Evolutionary conservation across 2,329 filamentous ascomycete species (phyloP), one percentile per base, ranked within the genome.

Genomic region (Chaetomiaceae sp.): DNA sequence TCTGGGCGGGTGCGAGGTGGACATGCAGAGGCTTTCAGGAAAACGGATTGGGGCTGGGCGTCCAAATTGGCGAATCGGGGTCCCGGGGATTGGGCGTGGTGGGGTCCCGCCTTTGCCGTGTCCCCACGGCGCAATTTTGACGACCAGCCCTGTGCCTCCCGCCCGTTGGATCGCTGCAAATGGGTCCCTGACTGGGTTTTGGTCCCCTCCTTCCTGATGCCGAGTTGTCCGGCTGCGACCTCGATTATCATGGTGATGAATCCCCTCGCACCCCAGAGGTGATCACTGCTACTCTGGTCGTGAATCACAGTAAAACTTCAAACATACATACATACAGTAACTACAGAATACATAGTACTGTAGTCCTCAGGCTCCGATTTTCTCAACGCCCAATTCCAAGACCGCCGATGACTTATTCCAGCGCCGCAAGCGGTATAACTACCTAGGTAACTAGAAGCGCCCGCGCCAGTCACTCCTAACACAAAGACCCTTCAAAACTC

Each of bases 31-130:
- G 47, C 41, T 51, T 51, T 51, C 47, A 48, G 29, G 46, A 29
- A 50, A 46, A 51, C 34, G 34, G 47, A 21, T n/a, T 23, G 36
- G 21, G 37, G n/a, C 36, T 20, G 43, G 18, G 37, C 14, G 37
- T 9, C 10, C 33, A 10, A 20, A 38, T 53, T 47, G 54, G 21
- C 54, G 54, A 56, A 56, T 56, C 41, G 49, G 45, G 54, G 37
- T 41, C 18, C 20, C 42, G 16, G 52, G 52, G 33, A 36, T 7
- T 32, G 36, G 44, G 16, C 23, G 25, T 21, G 14, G 54, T 46
- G 49, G 54, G 32, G 21, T 33, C 5, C 8, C n/a, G 5, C 18
- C n/a, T n/a, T 18, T 54, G 47, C 43, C 42, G 41, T 18, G 21
- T 25, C 20, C 20, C 34, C 37, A 30, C 37, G 18, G 33, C 20